Percentiles rank a stretch among this genome's conserved stretches.
phyloP scores from a whole-genome alignment of 345 rosid species.

The Trapa incisa region DNA sequence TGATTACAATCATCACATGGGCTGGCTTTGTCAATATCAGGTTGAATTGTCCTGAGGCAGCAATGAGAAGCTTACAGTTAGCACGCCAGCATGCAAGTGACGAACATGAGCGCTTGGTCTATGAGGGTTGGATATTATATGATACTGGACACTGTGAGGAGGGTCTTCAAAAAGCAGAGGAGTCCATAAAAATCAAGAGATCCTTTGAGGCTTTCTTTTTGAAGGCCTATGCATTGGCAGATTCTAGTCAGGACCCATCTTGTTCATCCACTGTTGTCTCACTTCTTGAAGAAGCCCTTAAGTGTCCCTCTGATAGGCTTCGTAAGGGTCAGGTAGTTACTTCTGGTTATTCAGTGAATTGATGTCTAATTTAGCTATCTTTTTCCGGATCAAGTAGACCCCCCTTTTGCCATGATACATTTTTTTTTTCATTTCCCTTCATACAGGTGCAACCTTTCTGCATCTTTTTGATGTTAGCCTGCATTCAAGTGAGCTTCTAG shows the following conservation, averaged over 20 bases:
- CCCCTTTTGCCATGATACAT: neutral
- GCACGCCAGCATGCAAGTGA: constrained; percentile 81
- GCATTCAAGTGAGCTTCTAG: neutral
- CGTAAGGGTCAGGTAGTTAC: constrained; percentile 91
- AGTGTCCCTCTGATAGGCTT: constrained; percentile 92
- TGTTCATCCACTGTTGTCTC: constrained; percentile 72
- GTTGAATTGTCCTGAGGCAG: constrained; percentile 93
- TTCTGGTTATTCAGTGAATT: neutral
- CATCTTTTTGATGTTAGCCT: neutral
- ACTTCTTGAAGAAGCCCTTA: constrained; percentile 88
- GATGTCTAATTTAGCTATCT: neutral
- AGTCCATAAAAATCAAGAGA: constrained; percentile 64
- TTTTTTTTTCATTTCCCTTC: neutral
- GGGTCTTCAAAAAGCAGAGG: constrained; percentile 86
- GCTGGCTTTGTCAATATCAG: constrained; percentile 20
- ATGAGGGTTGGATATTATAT: constrained; percentile 96
- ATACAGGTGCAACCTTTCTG: neutral
- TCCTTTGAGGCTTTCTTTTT: constrained; percentile 98
- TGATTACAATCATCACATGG: neutral
- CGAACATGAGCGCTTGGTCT: constrained; percentile 82
- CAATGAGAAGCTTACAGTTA: constrained; percentile 89
- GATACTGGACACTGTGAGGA: constrained; percentile 94
- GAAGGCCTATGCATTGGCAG: constrained; percentile 96
- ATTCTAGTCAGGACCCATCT: constrained; percentile 74
- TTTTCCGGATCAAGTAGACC: neutral